phyloP scores from a whole-genome alignment of 805 yeast species.

The Starmerella sirachaensis region DNA sequence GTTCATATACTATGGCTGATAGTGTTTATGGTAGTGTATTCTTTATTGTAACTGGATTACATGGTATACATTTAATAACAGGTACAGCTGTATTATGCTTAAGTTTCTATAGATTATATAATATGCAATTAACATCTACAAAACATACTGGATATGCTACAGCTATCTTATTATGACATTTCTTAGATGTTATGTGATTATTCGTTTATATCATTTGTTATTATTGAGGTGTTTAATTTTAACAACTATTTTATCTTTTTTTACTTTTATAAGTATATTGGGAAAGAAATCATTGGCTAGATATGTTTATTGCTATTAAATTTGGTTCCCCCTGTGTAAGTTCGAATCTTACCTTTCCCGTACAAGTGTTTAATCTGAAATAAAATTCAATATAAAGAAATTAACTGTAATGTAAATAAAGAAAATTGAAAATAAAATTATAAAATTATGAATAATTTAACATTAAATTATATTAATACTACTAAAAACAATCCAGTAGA shows the following conservation, averaged over 20 bases:
- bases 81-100: neutral
- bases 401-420: neutral
- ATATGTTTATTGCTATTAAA: conserved; percentile 1
- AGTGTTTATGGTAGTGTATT: conserved; percentile 1
- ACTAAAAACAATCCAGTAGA: neutral
- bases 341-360: too few relatives aligned
- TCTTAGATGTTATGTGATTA: conserved; percentile 1
- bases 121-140: neutral
- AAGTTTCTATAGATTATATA: conserved; percentile 1
- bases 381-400: too few relatives aligned
- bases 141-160: neutral
- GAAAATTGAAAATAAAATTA: neutral
- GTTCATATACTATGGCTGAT: neutral
- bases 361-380: too few relatives aligned
- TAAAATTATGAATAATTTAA: neutral
- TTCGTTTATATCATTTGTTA: neutral
- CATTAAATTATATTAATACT: neutral
- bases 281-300: neutral
- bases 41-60: neutral
- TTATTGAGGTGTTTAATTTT: neutral
- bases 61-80: neutral
- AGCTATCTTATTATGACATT: neutral
- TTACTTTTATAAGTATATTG: neutral
- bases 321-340: conserved; percentile 1
- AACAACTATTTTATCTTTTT: neutral